phyloP scores from a whole-genome alignment of 2,329 filamentous ascomycete genomes.

The Colletotrichum tropicale region DNA sequence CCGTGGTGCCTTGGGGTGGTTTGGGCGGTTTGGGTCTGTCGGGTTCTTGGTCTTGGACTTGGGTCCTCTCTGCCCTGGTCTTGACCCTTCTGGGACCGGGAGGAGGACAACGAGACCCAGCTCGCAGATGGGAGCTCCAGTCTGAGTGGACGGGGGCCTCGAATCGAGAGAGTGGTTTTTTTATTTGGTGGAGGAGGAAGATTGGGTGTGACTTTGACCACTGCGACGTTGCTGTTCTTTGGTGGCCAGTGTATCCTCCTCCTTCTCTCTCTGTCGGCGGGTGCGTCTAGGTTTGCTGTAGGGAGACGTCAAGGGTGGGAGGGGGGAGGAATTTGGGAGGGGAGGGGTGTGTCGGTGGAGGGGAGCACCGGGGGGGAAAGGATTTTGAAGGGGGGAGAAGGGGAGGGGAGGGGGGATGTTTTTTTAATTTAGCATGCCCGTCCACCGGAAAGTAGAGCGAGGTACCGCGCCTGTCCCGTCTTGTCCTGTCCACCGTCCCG shows the following conservation, averaged over 20 bases:
- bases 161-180: background rate
- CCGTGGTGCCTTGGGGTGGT: background rate
- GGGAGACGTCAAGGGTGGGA: background rate
- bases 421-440: slow-evolving; percentile 1
- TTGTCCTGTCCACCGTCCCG: background rate
- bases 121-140: slow-evolving; percentile 9
- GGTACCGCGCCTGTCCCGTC: background rate
- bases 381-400: background rate
- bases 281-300: background rate
- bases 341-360: background rate
- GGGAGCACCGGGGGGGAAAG: background rate
- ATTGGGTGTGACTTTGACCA: background rate
- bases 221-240: background rate
- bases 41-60: background rate
- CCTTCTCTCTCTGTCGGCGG: background rate
- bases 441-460: background rate
- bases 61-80: slow-evolving; percentile 2
- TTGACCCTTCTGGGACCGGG: slow-evolving; percentile 9
- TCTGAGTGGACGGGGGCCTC: background rate
- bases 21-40: background rate
- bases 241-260: background rate
- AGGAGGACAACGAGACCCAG: slow-evolving; percentile 10
- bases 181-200: background rate
- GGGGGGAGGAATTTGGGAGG: background rate
- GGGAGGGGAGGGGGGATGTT: background rate